These are phyloP conservation scores for Penicillium steckii DNA, from an alignment of 495 filamentous ascomycete species.

Conservation along the genomic window DNA sequence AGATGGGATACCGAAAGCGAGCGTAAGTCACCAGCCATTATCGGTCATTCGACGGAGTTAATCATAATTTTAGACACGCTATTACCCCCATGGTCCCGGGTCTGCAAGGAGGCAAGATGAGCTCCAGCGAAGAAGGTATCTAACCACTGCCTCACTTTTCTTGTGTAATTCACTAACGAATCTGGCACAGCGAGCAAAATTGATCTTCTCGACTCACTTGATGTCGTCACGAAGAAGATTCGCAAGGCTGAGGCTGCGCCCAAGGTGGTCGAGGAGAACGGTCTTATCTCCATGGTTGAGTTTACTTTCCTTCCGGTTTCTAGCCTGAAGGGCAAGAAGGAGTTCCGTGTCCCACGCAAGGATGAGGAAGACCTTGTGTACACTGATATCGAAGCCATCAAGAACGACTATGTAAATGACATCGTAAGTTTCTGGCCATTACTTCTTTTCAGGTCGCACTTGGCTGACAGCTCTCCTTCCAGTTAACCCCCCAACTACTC, in stretches of 20 bases:
- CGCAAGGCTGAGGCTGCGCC: constrained; percentile 69
- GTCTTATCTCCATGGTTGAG: constrained; percentile 78
- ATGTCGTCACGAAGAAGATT: constrained; percentile 54
- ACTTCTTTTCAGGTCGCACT: constrained; percentile 16
- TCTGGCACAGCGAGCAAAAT: constrained; percentile 66
- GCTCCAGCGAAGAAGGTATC: constrained; percentile 48
- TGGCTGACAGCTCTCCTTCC: constrained; percentile 32
- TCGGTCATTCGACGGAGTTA: not conserved
- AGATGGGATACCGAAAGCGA: constrained; percentile 56
- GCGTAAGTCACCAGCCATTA: constrained; percentile 51
- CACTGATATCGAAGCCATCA: constrained; percentile 64
- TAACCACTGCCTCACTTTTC: not conserved
- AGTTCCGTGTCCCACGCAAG: constrained; percentile 39
- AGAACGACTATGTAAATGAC: constrained; percentile 77
- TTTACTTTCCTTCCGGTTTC: constrained; percentile 76
- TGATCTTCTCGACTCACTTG: constrained; percentile 78
- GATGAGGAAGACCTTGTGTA: constrained; percentile 72
- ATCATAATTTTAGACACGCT: not conserved
- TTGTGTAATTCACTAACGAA: too few species aligned
- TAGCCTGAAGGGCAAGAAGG: constrained; percentile 31
- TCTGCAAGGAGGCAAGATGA: constrained; percentile 80
- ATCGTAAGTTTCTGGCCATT: constrained; percentile 53
- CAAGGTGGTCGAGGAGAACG: constrained; percentile 77
- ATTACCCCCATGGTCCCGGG: constrained; percentile 92
- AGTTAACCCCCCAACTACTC: constrained; percentile 82